Base-by-base conservation (phyloP, 805 yeast genomes). In the Sugiyamaella smithiae region DNA sequence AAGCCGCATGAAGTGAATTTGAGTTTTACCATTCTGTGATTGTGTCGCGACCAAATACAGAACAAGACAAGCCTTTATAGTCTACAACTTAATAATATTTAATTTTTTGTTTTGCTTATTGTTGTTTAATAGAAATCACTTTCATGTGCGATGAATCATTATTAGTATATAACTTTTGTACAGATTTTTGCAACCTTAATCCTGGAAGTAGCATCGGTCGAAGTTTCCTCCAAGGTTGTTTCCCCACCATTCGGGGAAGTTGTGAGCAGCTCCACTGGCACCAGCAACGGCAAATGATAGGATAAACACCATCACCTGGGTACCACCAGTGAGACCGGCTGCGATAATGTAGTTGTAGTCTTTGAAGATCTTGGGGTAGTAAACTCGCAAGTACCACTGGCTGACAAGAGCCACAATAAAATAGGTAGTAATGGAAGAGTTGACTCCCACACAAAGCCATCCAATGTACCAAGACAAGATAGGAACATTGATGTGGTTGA, bases 281-380 rank as follows among this genome's bases (percentile, higher is more conserved):
- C 67, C 67, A 20, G 58, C 55, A 33, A 65, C 65, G 23, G 69
- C 60, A 47, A 65, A 65, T 24, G 67, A 64, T 19, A 65, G 55
- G 26, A 65, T 43, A 48, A 65, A 63, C 14, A 65, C 62, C 51
- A 64, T 59, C 11, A 64, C 67, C 51, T 65, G 68, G 23, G 73
- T 71, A 1, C 80, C 80, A 3, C 78, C 77, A 2, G 77, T 72
- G 12, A 75, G 62, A 2, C 76, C 78, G 48, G 77, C 71, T 33
- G 75, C 71, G 46, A 76, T 60, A 14, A 76, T 68, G 57, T 76
- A 76, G 57, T 75, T 74, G 61, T 76, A 76, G 60, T 74, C 74
- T 50, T 73, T 75, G 79, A 80, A 76, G 78, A 79, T 73, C 23
- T 63, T 57, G 6, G 73, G 63, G 55, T 73, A 73, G 53, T 68